Evolutionary conservation across 2,329 filamentous ascomycete genomes (phyloP), one percentile per base, ranked within the genome.

Genomic region (Ilyonectria mors-panacis): DNA sequence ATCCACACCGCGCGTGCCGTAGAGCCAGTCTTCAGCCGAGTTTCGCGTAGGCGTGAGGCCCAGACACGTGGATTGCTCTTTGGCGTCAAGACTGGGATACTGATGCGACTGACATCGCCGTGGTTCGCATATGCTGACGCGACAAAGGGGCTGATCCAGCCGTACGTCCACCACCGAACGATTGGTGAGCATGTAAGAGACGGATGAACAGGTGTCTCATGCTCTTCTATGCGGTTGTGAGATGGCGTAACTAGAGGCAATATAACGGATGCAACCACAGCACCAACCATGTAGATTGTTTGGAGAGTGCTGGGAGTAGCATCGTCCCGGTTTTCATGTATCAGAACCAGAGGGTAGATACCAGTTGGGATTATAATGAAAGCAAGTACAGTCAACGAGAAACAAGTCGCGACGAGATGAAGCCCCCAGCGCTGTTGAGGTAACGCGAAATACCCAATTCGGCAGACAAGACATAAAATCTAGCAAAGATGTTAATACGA

Each of bases 141-240:
- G 4, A 63, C 37, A 30, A 63, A 63, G 17, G 42, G 53, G 9
- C 39, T 63, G 21, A 63, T 37, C 61, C 61, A 63, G 17, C 26
- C 30, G 26, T 59, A 63, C 6, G 54, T 58, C 61, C 61, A 63
- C 61, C 61, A 63, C 23, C 61, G 33, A 2, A 39, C 33, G 15
- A 63, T 33, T 9, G 61, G 61, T 4, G 61, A 63, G 8, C 35
- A 56, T 3, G 23, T 28, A 26, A 12, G 12, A 6, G 45, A 48
- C 7, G 45, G 45, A 17, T 48, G 45, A 3, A 42, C 7, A 3
- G 45, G 45, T 48, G 21, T 23, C 3, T 17, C 45, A 15, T 48
- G 12, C 23, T 28, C 21, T 6, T 48, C 21, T 5, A 28, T 28
- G 15, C 45, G 45, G 23, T 26, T 9, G 15, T 48, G 45, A 28